Conservation (phyloP, 345 rosid genomes). For the Hibiscus tridactylites region DNA sequence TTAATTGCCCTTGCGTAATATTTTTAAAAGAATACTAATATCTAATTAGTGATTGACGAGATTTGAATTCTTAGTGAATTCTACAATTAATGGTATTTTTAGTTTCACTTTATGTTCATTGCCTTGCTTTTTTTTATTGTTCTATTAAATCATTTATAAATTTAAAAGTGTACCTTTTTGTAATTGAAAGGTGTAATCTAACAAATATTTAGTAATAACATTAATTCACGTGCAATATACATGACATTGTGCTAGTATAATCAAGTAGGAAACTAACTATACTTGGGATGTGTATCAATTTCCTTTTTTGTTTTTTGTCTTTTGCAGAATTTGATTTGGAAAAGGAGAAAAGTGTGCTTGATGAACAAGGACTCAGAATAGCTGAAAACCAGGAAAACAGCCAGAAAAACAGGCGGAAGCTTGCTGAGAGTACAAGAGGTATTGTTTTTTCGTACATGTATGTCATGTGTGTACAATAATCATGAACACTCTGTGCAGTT, state of each 20-base stretch:
- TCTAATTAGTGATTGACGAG: background rate
- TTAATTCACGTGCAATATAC: background rate
- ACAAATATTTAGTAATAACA: background rate
- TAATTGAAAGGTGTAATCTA: background rate
- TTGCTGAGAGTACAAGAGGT: slow-evolving; percentile 99
- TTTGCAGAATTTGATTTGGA: slow-evolving; percentile 82
- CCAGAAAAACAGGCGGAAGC: slow-evolving; percentile 85
- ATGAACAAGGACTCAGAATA: slow-evolving; percentile 89
- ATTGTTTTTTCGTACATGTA: background rate
- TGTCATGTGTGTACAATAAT: background rate
- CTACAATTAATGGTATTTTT: background rate
- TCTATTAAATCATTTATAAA: background rate
- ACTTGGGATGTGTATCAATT: background rate
- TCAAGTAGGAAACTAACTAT: background rate
- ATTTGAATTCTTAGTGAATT: background rate
- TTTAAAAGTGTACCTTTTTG: background rate
- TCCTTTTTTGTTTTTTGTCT: background rate
- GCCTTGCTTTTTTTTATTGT: background rate
- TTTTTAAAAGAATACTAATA: background rate
- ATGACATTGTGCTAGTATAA: background rate
- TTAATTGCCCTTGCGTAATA: background rate
- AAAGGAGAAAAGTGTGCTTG: slow-evolving; percentile 79
- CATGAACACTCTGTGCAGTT: background rate
- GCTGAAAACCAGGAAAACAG: slow-evolving; percentile 98
- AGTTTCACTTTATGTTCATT: background rate